Evolutionary conservation across 2,329 filamentous ascomycete genomes (phyloP).

Genomic region (Westerdykella ornata): DNA sequence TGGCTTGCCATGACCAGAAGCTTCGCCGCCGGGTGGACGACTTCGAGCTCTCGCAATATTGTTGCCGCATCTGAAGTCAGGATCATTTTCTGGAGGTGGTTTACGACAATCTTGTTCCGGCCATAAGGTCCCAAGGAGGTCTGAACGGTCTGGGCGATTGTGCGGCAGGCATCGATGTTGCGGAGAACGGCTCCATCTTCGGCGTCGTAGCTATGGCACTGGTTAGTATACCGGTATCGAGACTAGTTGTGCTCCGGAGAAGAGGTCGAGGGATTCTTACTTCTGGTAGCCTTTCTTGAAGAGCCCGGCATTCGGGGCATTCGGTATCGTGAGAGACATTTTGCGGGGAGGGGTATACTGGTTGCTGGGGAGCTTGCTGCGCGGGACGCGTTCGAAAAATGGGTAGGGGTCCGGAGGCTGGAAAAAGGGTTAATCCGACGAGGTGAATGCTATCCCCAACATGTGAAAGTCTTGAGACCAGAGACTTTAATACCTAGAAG

Average conservation of each 20-base stretch:
- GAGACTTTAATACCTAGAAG: too few relatives aligned
- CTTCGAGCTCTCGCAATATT: constrained; percentile 93
- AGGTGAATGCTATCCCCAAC: too few relatives aligned
- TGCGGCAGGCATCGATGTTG: constrained; percentile 97
- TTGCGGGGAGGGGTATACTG: constrained; percentile 25
- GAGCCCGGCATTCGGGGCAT: constrained; percentile 82
- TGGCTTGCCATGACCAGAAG: constrained; percentile 97
- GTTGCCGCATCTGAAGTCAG: constrained; percentile 96
- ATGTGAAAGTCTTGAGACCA: too few relatives aligned
- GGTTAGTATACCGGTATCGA: constrained; percentile 28
- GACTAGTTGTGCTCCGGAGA: neutral
- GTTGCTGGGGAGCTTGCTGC: constrained; percentile 19
- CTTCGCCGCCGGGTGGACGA: constrained; percentile 96
- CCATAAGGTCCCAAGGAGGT: constrained; percentile 95
- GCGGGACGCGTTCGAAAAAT: constrained; percentile 28
- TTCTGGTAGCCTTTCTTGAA: constrained; percentile 97
- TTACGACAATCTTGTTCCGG: constrained; percentile 99
- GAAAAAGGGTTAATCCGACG: constrained; percentile 13
- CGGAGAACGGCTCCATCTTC: constrained; percentile 98
- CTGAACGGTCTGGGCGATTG: constrained; percentile 92
- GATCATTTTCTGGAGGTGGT: constrained; percentile 99
- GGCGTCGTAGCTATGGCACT: constrained; percentile 73
- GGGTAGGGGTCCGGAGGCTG: constrained; percentile 14
- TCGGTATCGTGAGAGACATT: constrained; percentile 97
- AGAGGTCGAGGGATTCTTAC: constrained; percentile 48